Percentiles rank a stretch among this genome's conserved stretches.
phyloP scores from a whole-genome alignment of 2,329 filamentous ascomycete species.

The Verticillium alfalfae region DNA sequence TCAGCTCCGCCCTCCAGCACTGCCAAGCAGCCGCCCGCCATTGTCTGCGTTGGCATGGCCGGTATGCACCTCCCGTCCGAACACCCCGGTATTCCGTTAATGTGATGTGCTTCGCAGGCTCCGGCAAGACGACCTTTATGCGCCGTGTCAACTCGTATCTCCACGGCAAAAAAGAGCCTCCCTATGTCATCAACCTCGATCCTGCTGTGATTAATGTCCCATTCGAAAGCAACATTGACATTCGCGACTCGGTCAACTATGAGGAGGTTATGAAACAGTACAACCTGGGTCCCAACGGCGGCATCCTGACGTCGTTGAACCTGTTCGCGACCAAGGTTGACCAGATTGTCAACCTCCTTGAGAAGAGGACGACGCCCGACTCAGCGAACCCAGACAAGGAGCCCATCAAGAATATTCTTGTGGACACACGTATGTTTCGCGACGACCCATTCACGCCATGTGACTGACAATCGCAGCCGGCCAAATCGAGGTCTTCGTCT shows the following conservation, averaged over 20 bases:
- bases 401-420: slow-evolving; percentile 75
- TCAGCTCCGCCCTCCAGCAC: slow-evolving; percentile 23
- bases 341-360: slow-evolving; percentile 81
- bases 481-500: slow-evolving; percentile 98
- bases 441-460: neutral
- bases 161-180: slow-evolving; percentile 71
- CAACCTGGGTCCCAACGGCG: slow-evolving; percentile 93
- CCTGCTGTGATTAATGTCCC: slow-evolving; percentile 90
- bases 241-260: slow-evolving; percentile 98
- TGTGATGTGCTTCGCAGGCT: slow-evolving; percentile 47
- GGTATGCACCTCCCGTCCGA: slow-evolving; percentile 40
- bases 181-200: slow-evolving; percentile 96
- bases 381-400: slow-evolving; percentile 53
- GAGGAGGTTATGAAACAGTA: slow-evolving; percentile 99
- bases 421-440: slow-evolving; percentile 66
- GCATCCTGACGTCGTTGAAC: slow-evolving; percentile 91
- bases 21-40: slow-evolving; percentile 57
- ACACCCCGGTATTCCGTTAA: slow-evolving; percentile 6
- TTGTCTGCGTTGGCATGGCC: slow-evolving; percentile 97
- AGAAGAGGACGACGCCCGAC: slow-evolving; percentile 74
- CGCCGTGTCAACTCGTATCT: slow-evolving; percentile 93
- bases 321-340: slow-evolving; percentile 98
- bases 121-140: slow-evolving; percentile 99
- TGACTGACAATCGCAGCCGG: slow-evolving; percentile 43
- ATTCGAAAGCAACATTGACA: slow-evolving; percentile 97